Evolutionary conservation across 2,329 filamentous ascomycete genomes (phyloP).

Genomic region (Zymoseptoria brevis): DNA sequence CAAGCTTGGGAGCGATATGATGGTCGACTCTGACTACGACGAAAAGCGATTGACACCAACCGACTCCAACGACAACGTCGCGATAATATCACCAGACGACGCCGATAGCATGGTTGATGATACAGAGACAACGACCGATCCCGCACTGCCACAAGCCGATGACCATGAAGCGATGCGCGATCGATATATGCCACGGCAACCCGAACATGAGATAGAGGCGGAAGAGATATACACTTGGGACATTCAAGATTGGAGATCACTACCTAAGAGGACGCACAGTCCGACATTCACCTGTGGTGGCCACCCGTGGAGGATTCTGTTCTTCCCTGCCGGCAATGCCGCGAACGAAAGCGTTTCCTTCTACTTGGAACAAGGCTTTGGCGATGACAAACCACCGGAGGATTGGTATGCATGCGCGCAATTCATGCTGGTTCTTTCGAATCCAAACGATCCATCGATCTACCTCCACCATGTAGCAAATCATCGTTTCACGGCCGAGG

Average conservation of each 20-base stretch:
- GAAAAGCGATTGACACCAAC: slow-evolving; percentile 46
- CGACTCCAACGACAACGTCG: slow-evolving; percentile 38
- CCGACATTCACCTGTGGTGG: slow-evolving; percentile 80
- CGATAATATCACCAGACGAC: slow-evolving; percentile 54
- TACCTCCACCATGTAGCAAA: slow-evolving; percentile 71
- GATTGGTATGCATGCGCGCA: slow-evolving; percentile 97
- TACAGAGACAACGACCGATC: slow-evolving; percentile 34
- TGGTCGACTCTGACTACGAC: slow-evolving; percentile 55
- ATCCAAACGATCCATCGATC: slow-evolving; percentile 82
- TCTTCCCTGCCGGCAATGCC: slow-evolving; percentile 93
- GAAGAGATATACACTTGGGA: slow-evolving; percentile 78
- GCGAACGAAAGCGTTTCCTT: slow-evolving; percentile 80
- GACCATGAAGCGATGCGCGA: slow-evolving; percentile 78
- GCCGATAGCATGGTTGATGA: slow-evolving; percentile 48
- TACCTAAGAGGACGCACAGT: slow-evolving; percentile 76
- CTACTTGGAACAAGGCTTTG: slow-evolving; percentile 92
- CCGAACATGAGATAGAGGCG: slow-evolving; percentile 71
- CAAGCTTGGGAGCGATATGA: slow-evolving; percentile 55
- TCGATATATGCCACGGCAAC: slow-evolving; percentile 63
- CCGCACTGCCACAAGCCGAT: slow-evolving; percentile 45
- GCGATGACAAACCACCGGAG: slow-evolving; percentile 64
- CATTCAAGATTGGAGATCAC: slow-evolving; percentile 70
- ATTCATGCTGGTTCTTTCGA: slow-evolving; percentile 90
- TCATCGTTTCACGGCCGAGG: slow-evolving; percentile 91
- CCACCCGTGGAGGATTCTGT: slow-evolving; percentile 87